Percentiles rank a stretch among this genome's conserved stretches.
These are phyloP conservation scores for Leptomonas seymouri DNA, from an alignment of 208 protist genomes.

Conservation along the genomic window DNA sequence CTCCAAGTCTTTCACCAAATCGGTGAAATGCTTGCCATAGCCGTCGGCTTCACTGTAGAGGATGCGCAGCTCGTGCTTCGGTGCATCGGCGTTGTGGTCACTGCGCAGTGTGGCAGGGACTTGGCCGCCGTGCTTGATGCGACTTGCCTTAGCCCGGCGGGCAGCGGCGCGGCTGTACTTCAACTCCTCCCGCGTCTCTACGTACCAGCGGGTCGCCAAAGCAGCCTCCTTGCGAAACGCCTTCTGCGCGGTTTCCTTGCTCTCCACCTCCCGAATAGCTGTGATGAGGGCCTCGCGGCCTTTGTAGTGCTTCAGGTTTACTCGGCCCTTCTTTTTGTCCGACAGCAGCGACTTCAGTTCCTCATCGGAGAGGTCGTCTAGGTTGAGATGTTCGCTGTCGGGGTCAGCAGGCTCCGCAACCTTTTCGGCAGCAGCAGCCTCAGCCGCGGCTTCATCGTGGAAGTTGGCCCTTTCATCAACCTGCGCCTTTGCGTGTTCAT, in stretches of 20 bases:
- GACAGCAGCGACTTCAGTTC: constrained; percentile 37
- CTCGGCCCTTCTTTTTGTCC: constrained; percentile 40
- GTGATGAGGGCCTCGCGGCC: constrained; percentile 21
- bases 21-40: constrained; percentile 14
- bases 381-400: neutral
- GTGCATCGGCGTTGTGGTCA: neutral
- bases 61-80: constrained; percentile 26
- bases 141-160: neutral
- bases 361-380: constrained; percentile 16
- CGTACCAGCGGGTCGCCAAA: constrained; percentile 22
- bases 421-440: neutral
- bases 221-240: constrained; percentile 29
- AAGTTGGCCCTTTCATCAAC: neutral
- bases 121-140: constrained; percentile 5
- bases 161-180: constrained; percentile 11
- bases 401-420: neutral
- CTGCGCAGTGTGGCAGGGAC: constrained; percentile 5
- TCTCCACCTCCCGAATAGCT: constrained; percentile 24
- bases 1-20: constrained; percentile 25
- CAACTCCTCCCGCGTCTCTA: constrained; percentile 9
- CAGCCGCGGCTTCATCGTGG: constrained; percentile 10
- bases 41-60: constrained; percentile 29
- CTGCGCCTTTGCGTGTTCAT: neutral
- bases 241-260: constrained; percentile 19
- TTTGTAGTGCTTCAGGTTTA: constrained; percentile 32